These are phyloP conservation scores for Globisporangium orthogonon DNA, from an alignment of 352 stramenopile genomes.

Conservation along the genomic window DNA sequence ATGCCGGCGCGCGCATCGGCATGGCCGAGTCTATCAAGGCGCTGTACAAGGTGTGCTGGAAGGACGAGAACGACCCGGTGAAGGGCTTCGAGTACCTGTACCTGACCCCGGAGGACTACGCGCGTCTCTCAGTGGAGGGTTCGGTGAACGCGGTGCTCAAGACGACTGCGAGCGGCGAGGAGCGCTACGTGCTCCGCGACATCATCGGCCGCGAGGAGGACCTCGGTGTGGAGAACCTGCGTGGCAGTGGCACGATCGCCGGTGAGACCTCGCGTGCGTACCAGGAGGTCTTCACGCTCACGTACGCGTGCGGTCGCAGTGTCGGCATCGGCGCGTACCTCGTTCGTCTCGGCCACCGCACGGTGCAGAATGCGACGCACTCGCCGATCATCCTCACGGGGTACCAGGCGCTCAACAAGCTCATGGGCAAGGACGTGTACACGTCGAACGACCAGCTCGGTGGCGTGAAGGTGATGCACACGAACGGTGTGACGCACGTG, in stretches of 20 bases:
- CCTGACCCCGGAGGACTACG: slow-evolving; percentile 94
- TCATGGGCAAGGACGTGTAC: slow-evolving; percentile 99
- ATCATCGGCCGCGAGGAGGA: slow-evolving; percentile 98
- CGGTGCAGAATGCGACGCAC: slow-evolving; percentile 96
- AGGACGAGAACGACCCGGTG: slow-evolving; percentile 92
- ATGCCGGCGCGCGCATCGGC: slow-evolving; percentile 98
- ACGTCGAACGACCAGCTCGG: slow-evolving; percentile 99
- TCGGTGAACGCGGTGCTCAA: slow-evolving; percentile 83
- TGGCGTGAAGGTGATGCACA: slow-evolving; percentile 99
- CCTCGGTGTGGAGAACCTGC: slow-evolving; percentile 99
- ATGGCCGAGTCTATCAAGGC: slow-evolving; percentile 98
- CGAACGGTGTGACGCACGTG: slow-evolving; percentile 99
- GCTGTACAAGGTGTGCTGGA: slow-evolving; percentile 98
- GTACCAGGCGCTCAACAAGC: slow-evolving; percentile 99
- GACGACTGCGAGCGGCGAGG: slow-evolving; percentile 60
- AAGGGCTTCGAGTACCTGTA: slow-evolving; percentile 99
- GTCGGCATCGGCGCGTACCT: slow-evolving; percentile 99
- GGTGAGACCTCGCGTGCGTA: slow-evolving; percentile 98
- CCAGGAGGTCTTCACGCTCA: slow-evolving; percentile 99
- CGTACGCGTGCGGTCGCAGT: slow-evolving; percentile 97
- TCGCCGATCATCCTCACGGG: slow-evolving; percentile 99
- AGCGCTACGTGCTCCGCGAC: slow-evolving; percentile 94
- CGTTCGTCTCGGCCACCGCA: slow-evolving; percentile 98
- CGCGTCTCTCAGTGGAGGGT: slow-evolving; percentile 83
- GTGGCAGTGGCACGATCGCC: slow-evolving; percentile 98